Percentiles rank a stretch among this genome's conserved stretches.
Conservation (phyloP, 192 early-diverging fungal species). For the Coemansia sp. region DNA sequence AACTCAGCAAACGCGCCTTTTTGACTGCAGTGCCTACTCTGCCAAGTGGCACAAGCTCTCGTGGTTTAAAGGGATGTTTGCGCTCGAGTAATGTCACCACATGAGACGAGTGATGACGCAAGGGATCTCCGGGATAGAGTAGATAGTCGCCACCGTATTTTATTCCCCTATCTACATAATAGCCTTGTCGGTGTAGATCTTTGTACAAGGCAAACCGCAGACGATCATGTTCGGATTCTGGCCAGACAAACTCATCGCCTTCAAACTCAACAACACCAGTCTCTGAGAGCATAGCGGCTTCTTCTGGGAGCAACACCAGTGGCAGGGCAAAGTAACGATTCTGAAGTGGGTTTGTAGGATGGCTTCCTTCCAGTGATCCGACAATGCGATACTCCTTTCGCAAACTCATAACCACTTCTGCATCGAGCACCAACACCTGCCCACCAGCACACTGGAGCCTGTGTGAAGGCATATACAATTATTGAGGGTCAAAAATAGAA, state of each 20-base stretch:
- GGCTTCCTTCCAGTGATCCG: slow-evolving; percentile 66
- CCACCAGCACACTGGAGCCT: slow-evolving; percentile 8
- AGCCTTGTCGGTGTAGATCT: slow-evolving; percentile 63
- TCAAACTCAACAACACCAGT: slow-evolving; percentile 15
- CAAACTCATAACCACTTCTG: slow-evolving; percentile 43
- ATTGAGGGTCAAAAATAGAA: not conserved
- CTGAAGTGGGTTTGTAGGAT: slow-evolving; percentile 70
- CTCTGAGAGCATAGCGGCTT: slow-evolving; percentile 58
- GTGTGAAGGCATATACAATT: slow-evolving; percentile 4
- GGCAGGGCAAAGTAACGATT: slow-evolving; percentile 77
- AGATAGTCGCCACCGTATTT: slow-evolving; percentile 90
- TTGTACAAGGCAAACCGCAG: slow-evolving; percentile 57
- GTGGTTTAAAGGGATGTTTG: slow-evolving; percentile 34
- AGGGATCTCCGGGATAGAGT: slow-evolving; percentile 73
- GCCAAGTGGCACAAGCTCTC: slow-evolving; percentile 60
- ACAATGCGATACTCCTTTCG: slow-evolving; percentile 62
- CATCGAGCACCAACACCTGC: slow-evolving; percentile 25
- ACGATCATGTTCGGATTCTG: slow-evolving; percentile 30
- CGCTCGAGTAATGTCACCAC: slow-evolving; percentile 56
- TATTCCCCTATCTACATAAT: slow-evolving; percentile 67
- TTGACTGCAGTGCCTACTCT: slow-evolving; percentile 73
- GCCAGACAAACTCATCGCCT: slow-evolving; percentile 43
- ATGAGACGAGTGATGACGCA: slow-evolving; percentile 68
- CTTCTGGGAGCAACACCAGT: slow-evolving; percentile 69
- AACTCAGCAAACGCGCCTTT: slow-evolving; percentile 64